These are phyloP conservation scores for Ceratobasidium theobromae DNA, from an alignment of 1,284 basidiomycete species.

Conservation along the genomic window DNA sequence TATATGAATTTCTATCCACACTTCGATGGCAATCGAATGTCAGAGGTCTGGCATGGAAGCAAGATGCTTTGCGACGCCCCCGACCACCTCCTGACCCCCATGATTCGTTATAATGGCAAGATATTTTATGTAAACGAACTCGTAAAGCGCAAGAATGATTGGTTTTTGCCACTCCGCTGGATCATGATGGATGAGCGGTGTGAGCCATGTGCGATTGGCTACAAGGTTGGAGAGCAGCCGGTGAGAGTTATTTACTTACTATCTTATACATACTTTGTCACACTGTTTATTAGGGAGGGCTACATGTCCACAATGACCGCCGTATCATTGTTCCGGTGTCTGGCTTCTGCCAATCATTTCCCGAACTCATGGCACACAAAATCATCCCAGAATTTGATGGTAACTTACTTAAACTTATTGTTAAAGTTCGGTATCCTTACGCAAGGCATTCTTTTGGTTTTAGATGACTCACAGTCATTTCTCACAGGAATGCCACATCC, in stretches of 20 bases:
- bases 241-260: not conserved
- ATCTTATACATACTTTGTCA: not conserved
- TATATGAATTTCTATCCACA: constrained; percentile 16
- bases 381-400: constrained; percentile 1
- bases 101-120: not conserved
- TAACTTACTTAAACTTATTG: not conserved
- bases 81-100: not conserved
- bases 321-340: not conserved
- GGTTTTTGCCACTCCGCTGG: not conserved
- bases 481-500: constrained; percentile 12
- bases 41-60: not conserved
- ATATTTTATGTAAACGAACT: constrained; percentile 2
- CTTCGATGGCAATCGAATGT: not conserved
- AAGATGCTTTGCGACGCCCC: not conserved
- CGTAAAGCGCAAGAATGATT: not conserved
- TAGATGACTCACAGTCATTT: not conserved
- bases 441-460: not conserved
- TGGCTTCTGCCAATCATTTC: not conserved
- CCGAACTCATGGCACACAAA: not conserved
- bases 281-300: not conserved
- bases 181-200: not conserved
- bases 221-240: not conserved
- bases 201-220: not conserved
- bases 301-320: not conserved
- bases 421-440: not conserved